Conservation (phyloP, 2,329 filamentous ascomycete species). For the Penicillium sp. region DNA sequence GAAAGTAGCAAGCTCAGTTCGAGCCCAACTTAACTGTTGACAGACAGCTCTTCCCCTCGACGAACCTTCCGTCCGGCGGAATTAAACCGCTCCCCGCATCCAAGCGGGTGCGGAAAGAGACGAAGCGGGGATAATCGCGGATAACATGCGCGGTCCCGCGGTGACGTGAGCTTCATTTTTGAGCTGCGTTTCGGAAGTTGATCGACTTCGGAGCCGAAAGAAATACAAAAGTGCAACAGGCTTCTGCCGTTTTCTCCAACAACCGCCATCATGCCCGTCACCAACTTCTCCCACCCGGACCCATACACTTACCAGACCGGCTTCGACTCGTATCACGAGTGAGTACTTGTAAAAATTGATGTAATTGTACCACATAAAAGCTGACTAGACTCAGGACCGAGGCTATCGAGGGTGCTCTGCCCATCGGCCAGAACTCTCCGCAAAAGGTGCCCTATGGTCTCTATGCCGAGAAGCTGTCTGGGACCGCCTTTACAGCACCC, state of each 20-base stretch:
- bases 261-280: conserved; percentile 58
- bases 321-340: conserved; percentile 77
- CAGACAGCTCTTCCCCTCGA: neutral
- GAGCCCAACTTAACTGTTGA: conserved; percentile 2
- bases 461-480: conserved; percentile 77
- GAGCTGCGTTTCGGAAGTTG: neutral
- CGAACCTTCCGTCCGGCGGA: conserved; percentile 15
- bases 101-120: conserved; percentile 19
- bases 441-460: conserved; percentile 76
- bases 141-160: neutral
- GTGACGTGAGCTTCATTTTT: neutral
- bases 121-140: conserved; percentile 14
- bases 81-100: conserved; percentile 17
- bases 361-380: neutral
- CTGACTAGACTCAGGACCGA: conserved; percentile 59
- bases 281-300: conserved; percentile 61
- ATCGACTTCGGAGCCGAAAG: neutral
- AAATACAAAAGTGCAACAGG: conserved; percentile 14
- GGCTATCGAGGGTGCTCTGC: conserved; percentile 70
- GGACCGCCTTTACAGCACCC: conserved; percentile 69
- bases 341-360: conserved; percentile 30
- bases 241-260: neutral
- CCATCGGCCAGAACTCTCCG: conserved; percentile 74
- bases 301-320: conserved; percentile 77
- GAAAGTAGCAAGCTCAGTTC: neutral